Conservation (phyloP, 2,329 filamentous ascomycete genomes). For the Trichoderma sp. region DNA sequence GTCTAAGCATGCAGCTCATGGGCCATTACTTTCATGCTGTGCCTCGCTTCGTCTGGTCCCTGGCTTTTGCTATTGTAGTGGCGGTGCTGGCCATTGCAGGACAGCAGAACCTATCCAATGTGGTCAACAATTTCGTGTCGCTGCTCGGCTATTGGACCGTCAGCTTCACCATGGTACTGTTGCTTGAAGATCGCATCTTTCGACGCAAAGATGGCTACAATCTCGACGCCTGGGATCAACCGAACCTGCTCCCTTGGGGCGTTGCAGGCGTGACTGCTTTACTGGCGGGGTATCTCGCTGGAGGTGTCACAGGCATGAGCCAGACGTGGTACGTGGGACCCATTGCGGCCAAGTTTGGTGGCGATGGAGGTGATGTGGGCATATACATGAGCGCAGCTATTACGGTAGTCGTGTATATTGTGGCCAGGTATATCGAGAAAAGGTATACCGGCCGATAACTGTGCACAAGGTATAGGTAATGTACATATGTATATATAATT, state of each 20-base stretch:
- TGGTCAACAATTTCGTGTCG: constrained; percentile 33
- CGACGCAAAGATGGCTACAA: constrained; percentile 32
- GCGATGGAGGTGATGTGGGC: not conserved
- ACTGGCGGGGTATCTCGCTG: constrained; percentile 24
- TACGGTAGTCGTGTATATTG: not conserved
- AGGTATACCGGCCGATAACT: not conserved
- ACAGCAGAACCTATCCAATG: constrained; percentile 32
- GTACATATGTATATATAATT: not conserved
- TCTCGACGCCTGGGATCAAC: constrained; percentile 31
- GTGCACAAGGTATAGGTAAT: not conserved
- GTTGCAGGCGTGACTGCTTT: constrained; percentile 31
- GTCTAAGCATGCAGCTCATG: constrained; percentile 32
- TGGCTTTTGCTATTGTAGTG: constrained; percentile 29
- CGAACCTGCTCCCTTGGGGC: constrained; percentile 31
- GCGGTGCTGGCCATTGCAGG: constrained; percentile 33
- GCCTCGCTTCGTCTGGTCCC: constrained; percentile 32
- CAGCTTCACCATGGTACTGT: constrained; percentile 31
- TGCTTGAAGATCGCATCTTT: constrained; percentile 33
- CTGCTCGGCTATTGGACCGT: constrained; percentile 34
- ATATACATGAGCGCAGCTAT: constrained; percentile 4
- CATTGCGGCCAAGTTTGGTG: constrained; percentile 10
- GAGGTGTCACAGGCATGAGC: constrained; percentile 31
- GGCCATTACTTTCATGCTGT: constrained; percentile 33
- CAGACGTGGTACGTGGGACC: constrained; percentile 30
- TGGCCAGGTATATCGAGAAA: not conserved